A percentile compares a stretch with the other conserved stretches of the same genome.
Conservation (phyloP, 2,329 filamentous ascomycete genomes). For the Fusarium duplospermum region DNA sequence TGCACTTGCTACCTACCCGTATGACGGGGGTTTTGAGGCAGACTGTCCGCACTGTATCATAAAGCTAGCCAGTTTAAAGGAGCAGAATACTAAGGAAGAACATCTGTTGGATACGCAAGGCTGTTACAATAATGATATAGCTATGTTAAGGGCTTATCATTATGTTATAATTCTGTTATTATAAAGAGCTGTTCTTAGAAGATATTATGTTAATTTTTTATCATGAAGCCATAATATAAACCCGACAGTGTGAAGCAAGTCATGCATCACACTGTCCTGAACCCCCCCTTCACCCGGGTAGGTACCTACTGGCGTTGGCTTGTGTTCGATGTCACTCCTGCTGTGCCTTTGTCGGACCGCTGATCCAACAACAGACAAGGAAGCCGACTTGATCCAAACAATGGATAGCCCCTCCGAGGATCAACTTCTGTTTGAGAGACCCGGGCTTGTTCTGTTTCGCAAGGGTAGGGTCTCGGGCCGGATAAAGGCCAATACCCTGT, state of each 20-base stretch:
- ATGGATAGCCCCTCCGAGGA: conserved; percentile 8
- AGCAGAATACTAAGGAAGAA: neutral
- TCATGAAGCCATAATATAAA: too few species aligned
- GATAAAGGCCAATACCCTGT: conserved; percentile 33
- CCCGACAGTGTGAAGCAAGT: neutral
- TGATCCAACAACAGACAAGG: conserved; percentile 8
- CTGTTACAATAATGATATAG: neutral
- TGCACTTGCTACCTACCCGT: conserved; percentile 1
- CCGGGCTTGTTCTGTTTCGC: conserved; percentile 11
- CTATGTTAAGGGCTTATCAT: neutral
- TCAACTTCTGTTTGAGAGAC: conserved; percentile 5
- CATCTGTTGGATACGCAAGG: neutral
- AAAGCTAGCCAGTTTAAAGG: too few species aligned
- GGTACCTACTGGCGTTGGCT: conserved; percentile 19
- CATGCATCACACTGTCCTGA: neutral
- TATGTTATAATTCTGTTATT: neutral
- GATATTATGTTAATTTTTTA: neutral
- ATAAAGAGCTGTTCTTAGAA: neutral
- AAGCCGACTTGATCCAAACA: conserved; percentile 2
- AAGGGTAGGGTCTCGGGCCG: conserved; percentile 30
- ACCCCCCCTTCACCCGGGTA: too few species aligned
- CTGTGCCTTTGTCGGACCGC: neutral
- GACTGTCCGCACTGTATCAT: too few species aligned
- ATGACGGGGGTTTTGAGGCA: too few species aligned
- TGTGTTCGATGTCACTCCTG: conserved; percentile 5